Base-by-base conservation (phyloP, 2,329 filamentous ascomycete species). In the Penicillium palitans region DNA sequence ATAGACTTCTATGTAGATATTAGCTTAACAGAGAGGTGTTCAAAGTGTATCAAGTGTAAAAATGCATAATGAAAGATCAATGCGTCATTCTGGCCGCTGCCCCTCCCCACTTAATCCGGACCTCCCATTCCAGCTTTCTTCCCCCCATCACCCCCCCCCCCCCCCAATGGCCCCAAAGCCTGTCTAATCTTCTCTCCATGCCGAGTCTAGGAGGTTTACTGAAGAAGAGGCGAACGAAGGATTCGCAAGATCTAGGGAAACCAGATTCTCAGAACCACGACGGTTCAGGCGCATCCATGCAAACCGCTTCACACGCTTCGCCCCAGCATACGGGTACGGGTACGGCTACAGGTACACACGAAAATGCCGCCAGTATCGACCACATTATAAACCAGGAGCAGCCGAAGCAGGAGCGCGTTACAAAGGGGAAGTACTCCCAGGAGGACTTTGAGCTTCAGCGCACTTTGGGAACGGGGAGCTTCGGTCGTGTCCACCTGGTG, bases 201-300 rank as follows among this genome's bases (percentile, higher is more conserved):
- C 95, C 93, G 87, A 90, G 86, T 78, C 86, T 97, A 83, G 91
- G 91, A 78, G 76, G 75, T 54, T 92, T 97, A 75, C 87, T 98
- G 76, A 97, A 97, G 86, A 98, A 96, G 86, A 96, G 96, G 85
- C 89, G 92, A 86, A 96, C 92, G 80, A 96, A 92, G 86, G 92
- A 97, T 82, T 90, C 87, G 79, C 75, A 74, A 66, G 55, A 57
- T 48, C 37, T 42, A 33, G 55, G 55, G 55, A 50, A 55, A 33
- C 17, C 52, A 24, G 35, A 55, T 50, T 25, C 52, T 39, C 6
- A 31, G 40, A 46, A 53, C 51, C 51, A 53, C 10, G 67, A 72
- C 46, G 59, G 52, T 51, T 66, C 68, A 68, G 58, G 65, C 63
- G 70, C 67, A 69, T 68, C 72, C 68, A 74, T 74, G 72, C 74